phyloP scores from a whole-genome alignment of 371 early-diverging fungal species.

The Apophysomyces elegans region DNA sequence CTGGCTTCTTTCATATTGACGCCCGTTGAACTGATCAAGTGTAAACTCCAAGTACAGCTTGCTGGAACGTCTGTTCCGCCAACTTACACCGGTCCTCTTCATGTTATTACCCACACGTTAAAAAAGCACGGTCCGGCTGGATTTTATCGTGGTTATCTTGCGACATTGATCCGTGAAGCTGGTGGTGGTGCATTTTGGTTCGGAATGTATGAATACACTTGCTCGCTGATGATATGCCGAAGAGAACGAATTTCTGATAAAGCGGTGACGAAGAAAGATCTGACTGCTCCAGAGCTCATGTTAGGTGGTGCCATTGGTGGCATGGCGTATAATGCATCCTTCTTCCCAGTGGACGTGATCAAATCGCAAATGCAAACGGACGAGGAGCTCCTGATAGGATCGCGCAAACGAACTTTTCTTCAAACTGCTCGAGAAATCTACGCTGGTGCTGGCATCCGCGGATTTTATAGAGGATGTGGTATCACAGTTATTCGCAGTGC shows the following conservation, averaged over 20 bases:
- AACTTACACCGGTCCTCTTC: conserved; percentile 70
- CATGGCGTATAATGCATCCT: conserved; percentile 86
- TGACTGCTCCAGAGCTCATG: conserved; percentile 75
- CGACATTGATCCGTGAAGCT: conserved; percentile 87
- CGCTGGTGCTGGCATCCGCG: conserved; percentile 76
- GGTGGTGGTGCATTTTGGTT: conserved; percentile 98
- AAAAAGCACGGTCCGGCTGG: conserved; percentile 76
- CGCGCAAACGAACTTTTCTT: conserved; percentile 42
- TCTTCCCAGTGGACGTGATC: conserved; percentile 95
- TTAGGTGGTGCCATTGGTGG: conserved; percentile 92
- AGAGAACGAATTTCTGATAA: conserved; percentile 29
- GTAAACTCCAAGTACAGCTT: conserved; percentile 92
- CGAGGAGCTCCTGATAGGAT: conserved; percentile 55
- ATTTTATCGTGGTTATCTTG: conserved; percentile 88
- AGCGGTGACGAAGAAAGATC: conserved; percentile 56
- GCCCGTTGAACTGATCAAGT: conserved; percentile 95
- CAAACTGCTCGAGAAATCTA: conserved; percentile 76
- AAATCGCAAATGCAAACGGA: conserved; percentile 94
- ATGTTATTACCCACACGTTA: conserved; percentile 73
- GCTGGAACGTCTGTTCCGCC: conserved; percentile 36
- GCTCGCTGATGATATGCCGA: conserved; percentile 61
- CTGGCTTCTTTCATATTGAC: conserved; percentile 89
- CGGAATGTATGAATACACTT: conserved; percentile 87
- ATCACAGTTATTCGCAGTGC: conserved; percentile 90
- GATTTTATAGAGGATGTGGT: conserved; percentile 93